A percentile compares a stretch with the other conserved stretches of the same genome.
These are phyloP conservation scores for Trichoderma asperelloides DNA, from an alignment of 495 filamentous ascomycete species.

Conservation along the genomic window DNA sequence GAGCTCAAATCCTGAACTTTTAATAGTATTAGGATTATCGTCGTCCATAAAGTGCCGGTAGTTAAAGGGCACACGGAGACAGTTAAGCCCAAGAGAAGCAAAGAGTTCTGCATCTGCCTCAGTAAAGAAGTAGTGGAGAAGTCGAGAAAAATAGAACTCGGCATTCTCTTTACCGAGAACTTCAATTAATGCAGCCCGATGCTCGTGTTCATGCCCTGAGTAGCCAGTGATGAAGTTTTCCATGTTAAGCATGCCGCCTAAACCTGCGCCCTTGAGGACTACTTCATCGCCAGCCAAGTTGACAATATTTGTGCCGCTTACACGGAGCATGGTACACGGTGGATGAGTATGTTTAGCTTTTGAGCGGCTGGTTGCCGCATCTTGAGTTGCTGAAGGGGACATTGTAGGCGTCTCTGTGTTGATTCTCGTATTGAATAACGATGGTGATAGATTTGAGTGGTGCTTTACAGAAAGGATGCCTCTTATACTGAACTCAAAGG, in stretches of 20 bases:
- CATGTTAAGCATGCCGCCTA: slow-evolving; percentile 41
- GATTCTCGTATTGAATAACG: too few species aligned
- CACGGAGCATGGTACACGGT: too few species aligned
- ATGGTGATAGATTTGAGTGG: too few species aligned
- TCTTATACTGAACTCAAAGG: too few species aligned
- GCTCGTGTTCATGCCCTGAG: slow-evolving; percentile 49
- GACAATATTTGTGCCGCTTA: too few species aligned
- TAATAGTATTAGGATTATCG: slow-evolving; percentile 37
- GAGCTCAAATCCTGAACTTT: slow-evolving; percentile 45
- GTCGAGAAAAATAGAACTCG: slow-evolving; percentile 38
- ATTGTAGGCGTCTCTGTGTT: too few species aligned
- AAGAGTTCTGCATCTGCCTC: slow-evolving; percentile 46
- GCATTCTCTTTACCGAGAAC: slow-evolving; percentile 44
- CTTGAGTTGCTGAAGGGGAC: too few species aligned
- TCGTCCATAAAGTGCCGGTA: slow-evolving; percentile 56
- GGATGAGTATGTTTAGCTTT: too few species aligned
- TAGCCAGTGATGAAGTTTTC: slow-evolving; percentile 65
- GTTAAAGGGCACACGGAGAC: slow-evolving; percentile 52
- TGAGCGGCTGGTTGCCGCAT: too few species aligned
- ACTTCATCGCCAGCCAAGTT: too few species aligned
- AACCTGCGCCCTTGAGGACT: slow-evolving; percentile 18
- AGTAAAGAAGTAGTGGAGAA: slow-evolving; percentile 14
- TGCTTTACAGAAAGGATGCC: too few species aligned
- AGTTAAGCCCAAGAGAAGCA: slow-evolving; percentile 46
- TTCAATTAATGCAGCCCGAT: slow-evolving; percentile 44